Conservation (phyloP, 164 flowering plant species). For the Sedum album region DNA sequence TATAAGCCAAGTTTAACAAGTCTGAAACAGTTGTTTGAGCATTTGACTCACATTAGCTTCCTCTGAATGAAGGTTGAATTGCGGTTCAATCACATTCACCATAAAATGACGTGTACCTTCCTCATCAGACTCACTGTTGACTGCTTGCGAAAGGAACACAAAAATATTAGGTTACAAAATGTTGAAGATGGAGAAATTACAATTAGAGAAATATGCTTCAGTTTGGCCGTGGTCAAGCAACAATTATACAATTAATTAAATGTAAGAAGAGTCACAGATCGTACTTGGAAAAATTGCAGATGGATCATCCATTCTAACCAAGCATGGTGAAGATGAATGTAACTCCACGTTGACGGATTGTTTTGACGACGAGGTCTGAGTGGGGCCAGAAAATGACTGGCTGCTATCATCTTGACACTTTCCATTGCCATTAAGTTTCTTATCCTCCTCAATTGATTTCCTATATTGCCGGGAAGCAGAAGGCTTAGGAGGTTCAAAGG, state of each 20-base stretch:
- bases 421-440: constrained; percentile 31
- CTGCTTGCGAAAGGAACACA: constrained; percentile 14
- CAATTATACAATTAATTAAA: background rate
- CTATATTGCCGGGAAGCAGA: constrained; percentile 95
- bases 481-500: constrained; percentile 83
- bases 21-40: background rate
- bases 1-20: background rate
- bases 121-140: constrained; percentile 41
- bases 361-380: constrained; percentile 28
- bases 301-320: constrained; percentile 6
- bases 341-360: constrained; percentile 6
- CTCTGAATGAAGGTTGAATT: constrained; percentile 98
- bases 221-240: background rate
- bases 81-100: constrained; percentile 98
- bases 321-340: constrained; percentile 1
- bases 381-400: constrained; percentile 28
- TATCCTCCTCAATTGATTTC: constrained; percentile 49
- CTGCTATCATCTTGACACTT: constrained; percentile 32
- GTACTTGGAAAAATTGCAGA: background rate
- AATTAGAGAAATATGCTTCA: no score
- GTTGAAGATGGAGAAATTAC: no score
- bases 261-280: background rate
- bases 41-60: constrained; percentile 85
- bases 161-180: background rate
- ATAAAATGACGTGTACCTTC: constrained; percentile 91